A percentile compares a stretch with the other conserved stretches of the same genome.
Conservation (phyloP, 805 yeast genomes). For the Starmerella kuoi region DNA sequence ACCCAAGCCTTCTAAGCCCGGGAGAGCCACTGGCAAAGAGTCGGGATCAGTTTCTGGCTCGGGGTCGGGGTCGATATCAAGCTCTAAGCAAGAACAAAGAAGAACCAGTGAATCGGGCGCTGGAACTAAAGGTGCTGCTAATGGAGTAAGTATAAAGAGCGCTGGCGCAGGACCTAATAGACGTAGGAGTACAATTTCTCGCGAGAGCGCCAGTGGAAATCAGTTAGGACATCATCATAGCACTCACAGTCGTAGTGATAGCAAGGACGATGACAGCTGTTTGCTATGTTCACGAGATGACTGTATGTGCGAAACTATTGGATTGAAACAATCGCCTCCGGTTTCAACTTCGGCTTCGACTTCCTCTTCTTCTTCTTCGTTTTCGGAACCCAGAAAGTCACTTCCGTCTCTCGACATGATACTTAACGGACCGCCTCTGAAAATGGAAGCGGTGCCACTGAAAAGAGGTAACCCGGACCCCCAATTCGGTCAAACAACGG, state of each 20-base stretch:
- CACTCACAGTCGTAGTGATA: too few relatives aligned
- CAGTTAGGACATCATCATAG: too few relatives aligned
- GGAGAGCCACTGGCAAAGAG: conserved; percentile 23
- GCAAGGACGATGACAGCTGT: conserved; percentile 23
- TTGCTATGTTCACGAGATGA: conserved; percentile 28
- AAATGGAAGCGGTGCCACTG: conserved; percentile 21
- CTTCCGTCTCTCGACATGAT: conserved; percentile 17
- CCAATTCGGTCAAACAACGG: neutral
- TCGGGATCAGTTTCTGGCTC: too few relatives aligned
- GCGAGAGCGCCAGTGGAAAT: too few relatives aligned
- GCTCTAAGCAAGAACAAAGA: too few relatives aligned
- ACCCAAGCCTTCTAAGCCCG: conserved; percentile 88
- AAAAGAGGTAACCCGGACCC: conserved; percentile 1
- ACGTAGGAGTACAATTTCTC: too few relatives aligned
- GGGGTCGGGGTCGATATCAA: too few relatives aligned
- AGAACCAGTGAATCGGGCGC: too few relatives aligned
- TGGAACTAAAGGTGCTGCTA: too few relatives aligned
- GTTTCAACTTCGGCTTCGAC: neutral
- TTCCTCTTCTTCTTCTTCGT: too few relatives aligned
- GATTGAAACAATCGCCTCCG: conserved; percentile 21
- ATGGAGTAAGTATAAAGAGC: too few relatives aligned
- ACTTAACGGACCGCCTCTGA: conserved; percentile 7
- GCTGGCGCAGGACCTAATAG: too few relatives aligned
- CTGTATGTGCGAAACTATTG: conserved; percentile 29
- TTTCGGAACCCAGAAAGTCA: neutral